phyloP scores from a whole-genome alignment of 1,139 yeast genomes.

The Kodamaea suecica region DNA sequence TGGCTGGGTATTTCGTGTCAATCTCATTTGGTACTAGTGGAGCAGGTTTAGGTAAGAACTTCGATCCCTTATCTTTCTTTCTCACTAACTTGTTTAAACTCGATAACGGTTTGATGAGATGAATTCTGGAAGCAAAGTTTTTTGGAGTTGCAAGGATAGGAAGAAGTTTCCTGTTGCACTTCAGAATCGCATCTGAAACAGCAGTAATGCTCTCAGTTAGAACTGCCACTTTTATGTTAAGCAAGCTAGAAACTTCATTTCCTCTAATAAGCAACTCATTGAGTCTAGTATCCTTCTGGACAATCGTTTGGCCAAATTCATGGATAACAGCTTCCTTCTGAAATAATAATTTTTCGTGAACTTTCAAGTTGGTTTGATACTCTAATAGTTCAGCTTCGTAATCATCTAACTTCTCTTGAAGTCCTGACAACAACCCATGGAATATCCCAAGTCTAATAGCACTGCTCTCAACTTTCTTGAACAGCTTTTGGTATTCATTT shows the following conservation, averaged over 20 bases:
- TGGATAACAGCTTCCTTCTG: constrained; percentile 1
- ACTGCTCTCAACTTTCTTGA: background rate
- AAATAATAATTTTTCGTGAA: background rate
- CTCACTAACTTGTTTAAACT: too few species aligned
- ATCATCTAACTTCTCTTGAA: constrained; percentile 4
- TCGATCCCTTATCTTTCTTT: too few species aligned
- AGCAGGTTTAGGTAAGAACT: too few species aligned
- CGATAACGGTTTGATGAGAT: too few species aligned
- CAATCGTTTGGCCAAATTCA: background rate
- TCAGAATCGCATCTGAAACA: background rate
- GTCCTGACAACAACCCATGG: constrained; percentile 1
- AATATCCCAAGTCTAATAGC: background rate
- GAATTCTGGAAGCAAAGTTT: too few species aligned
- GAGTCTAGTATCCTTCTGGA: background rate
- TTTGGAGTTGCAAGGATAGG: too few species aligned
- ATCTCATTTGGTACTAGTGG: too few species aligned
- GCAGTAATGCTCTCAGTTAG: background rate
- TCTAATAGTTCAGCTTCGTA: constrained; percentile 6
- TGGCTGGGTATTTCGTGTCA: too few species aligned
- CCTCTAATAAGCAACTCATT: background rate
- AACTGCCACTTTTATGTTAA: background rate
- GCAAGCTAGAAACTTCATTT: background rate
- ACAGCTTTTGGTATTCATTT: background rate
- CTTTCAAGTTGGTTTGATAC: constrained; percentile 1
- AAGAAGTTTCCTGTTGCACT: background rate